phyloP scores from a whole-genome alignment of 73 alveolate species.

The Stentor roeselii region DNA sequence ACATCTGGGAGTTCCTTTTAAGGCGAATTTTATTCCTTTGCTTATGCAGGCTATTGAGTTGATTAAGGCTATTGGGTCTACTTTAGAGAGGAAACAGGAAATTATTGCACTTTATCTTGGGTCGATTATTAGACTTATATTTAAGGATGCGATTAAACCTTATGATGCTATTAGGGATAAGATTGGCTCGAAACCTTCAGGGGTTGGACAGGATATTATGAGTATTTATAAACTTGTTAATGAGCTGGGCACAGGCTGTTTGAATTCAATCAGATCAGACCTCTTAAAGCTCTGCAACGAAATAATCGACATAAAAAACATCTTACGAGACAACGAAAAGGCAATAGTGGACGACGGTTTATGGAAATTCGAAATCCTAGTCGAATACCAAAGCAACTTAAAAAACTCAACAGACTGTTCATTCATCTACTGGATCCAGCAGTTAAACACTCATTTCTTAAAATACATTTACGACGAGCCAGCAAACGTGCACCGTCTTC shows the following conservation, averaged over 20 bases:
- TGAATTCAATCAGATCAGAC: slow-evolving; percentile 31
- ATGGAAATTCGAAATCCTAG: slow-evolving; percentile 35
- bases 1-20: slow-evolving; percentile 33
- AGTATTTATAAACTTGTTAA: background rate
- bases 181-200: background rate
- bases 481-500: slow-evolving; percentile 54
- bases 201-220: background rate
- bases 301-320: slow-evolving; percentile 28
- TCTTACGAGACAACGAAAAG: slow-evolving; percentile 23
- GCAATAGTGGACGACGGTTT: slow-evolving; percentile 29
- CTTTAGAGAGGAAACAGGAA: slow-evolving; percentile 26
- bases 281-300: slow-evolving; percentile 26
- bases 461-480: slow-evolving; percentile 48
- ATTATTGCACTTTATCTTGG: slow-evolving; percentile 16
- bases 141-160: slow-evolving; percentile 12
- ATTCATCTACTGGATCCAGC: slow-evolving; percentile 82
- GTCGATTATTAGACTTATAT: background rate
- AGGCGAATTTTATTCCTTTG: slow-evolving; percentile 23
- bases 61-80: slow-evolving; percentile 29
- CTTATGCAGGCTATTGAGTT: slow-evolving; percentile 30
- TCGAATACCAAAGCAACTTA: slow-evolving; percentile 38
- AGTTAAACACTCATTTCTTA: slow-evolving; percentile 60
- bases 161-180: slow-evolving; percentile 16
- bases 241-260: slow-evolving; percentile 6
- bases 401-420: slow-evolving; percentile 68